Evolutionary conservation across 257 asterid genomes (phyloP), one percentile per base, ranked within the genome.

Genomic region (Solanum chaucha): DNA sequence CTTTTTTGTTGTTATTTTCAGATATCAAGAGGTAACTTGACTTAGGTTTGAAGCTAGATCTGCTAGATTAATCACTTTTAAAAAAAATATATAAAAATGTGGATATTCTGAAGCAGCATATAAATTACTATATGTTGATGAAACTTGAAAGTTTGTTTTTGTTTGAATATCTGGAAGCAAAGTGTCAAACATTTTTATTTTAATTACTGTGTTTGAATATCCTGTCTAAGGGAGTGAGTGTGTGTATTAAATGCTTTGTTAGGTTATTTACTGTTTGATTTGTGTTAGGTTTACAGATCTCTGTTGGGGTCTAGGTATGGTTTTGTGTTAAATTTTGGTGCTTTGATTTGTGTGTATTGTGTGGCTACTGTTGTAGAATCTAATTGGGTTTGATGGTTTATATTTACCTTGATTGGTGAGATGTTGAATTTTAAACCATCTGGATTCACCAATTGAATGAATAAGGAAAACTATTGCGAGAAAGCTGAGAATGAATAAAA

Each of bases 321-420:
- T 24, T 24, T 77, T 24, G 24, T 46, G 84, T 35, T 78, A 14
- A 78, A 26, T 46, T 85, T 68, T 41, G 68, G 4, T 68, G 34
- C 87, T 68, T 85, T 68, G 20, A 46, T 85, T 36, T 65, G 82
- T 41, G 20, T 44, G 19, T 30, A n/a, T n/a, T 28, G 38, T 10
- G 10, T 85, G 46, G 40, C 68, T 44, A 11, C 44, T 3, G 82
- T 65, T 10, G 30, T 44, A 59, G 84, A 78, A 78, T 44, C 24
- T 46, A 46, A 46, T 26, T 46, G 65, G 14, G 12, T 78, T 46
- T 26, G 26, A 44, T 78, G 7, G 9, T 46, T 24, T 78, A 46
- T 78, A 78, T 78, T 26, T 78, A 78, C 64, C n/a, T 78, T 85
- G 65, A 85, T 55, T 68, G 67, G 48, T 84, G 83, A 70, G 84